Evolutionary conservation across 176 grass and related monocot species (phyloP), one percentile per base, ranked within the genome.

Genomic region (Alopecurus myosuroides): DNA sequence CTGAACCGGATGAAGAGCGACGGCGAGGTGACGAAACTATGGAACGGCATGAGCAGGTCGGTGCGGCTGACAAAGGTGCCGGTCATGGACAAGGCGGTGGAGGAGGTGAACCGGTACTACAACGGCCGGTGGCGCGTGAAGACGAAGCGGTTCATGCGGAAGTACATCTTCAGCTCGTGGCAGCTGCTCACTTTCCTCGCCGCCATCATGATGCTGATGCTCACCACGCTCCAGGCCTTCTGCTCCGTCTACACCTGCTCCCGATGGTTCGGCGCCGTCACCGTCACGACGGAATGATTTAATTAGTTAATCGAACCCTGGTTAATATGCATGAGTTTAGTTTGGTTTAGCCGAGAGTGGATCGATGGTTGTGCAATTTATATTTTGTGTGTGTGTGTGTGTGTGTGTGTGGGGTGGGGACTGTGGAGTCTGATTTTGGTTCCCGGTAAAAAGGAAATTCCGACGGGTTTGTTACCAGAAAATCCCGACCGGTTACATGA

Each of bases 1-100:
- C 65, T 89, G 70, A 97, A 97, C 74, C 95, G 81, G 61, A 76
- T 97, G 95, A 97, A 97, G 89, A 94, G 88, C 44, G 95, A 97
- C 53, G 60, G 74, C 18, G 90, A 91, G 51, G 95, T 40, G 15
- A 88, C 95, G 3, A 89, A 81, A 53, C 76, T 93, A 13, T 94
- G 90, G 95, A 97, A 97, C 74, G 81, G 92, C 33, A 97, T 97
- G 92, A 86, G 79, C 71, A 71, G 88, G 33, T 97, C 88, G 10
- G 86, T 92, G 33, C 74, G 95, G 78, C 70, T 97, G 42, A 97
- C 90, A 25, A 92, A 65, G 88, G 95, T 97, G 50, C 57, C 84
- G 45, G 84, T 78, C 61, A 15, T 97, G 64, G 95, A 97, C 87
- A 81, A 46, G 33, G 52, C 84, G 0, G 67, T 97, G 37, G 92